Conservation (phyloP, 2,329 filamentous ascomycete genomes). For the Pestalotiopsis sp. region DNA sequence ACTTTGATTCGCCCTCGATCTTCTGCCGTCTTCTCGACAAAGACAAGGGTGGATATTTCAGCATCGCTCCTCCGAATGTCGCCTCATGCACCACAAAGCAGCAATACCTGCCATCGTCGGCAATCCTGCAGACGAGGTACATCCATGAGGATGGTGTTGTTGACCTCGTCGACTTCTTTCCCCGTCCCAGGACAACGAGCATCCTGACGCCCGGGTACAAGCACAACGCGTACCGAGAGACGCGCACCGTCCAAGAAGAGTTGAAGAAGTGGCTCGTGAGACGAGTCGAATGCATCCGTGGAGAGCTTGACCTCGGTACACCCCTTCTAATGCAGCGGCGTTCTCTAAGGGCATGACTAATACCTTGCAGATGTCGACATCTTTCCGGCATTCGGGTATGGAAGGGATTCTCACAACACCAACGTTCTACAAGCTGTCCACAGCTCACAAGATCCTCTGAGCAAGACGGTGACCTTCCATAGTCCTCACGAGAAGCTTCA, state of each 20-base stretch:
- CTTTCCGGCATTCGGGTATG: conserved; percentile 75
- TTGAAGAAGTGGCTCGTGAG: conserved; percentile 73
- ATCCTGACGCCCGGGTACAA: conserved; percentile 50
- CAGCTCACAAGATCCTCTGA: conserved; percentile 40
- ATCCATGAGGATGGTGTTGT: conserved; percentile 76
- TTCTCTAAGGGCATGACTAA: background rate
- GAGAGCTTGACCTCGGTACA: conserved; percentile 61
- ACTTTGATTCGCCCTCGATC: conserved; percentile 77
- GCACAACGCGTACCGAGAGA: conserved; percentile 57
- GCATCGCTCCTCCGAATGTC: conserved; percentile 58
- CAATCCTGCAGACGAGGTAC: conserved; percentile 77
- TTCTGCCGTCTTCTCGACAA: conserved; percentile 77
- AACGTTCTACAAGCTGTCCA: conserved; percentile 51
- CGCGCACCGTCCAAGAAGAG: conserved; percentile 57
- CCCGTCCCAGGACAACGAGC: conserved; percentile 63
- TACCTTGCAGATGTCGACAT: conserved; percentile 60
- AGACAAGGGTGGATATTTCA: conserved; percentile 74
- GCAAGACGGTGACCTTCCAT: conserved; percentile 66
- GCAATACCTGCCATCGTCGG: conserved; percentile 75
- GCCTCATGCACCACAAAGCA: conserved; percentile 71
- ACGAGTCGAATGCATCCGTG: conserved; percentile 73
- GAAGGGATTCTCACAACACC: conserved; percentile 62
- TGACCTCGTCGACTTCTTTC: conserved; percentile 76
- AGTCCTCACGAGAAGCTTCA: conserved; percentile 63
- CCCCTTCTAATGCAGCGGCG: background rate